Base-by-base conservation (phyloP, 139 green algal genomes). In the Chlorella sp. region DNA sequence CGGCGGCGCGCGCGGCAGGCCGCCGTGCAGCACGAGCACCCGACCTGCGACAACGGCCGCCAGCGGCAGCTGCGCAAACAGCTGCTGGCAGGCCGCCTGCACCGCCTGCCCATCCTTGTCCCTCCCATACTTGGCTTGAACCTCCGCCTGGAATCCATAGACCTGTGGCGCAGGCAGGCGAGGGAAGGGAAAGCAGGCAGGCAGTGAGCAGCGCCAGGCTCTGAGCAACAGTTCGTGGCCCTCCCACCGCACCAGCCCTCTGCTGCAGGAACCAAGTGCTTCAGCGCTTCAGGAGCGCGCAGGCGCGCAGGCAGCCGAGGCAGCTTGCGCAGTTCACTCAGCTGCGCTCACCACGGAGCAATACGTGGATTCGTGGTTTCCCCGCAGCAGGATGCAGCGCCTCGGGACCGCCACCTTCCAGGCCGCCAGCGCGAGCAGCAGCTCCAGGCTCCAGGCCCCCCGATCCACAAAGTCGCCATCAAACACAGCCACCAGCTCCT, bases 381-480 rank as follows among this genome's bases (percentile, higher is more conserved):
- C 91, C 1, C 92, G 83, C 62, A 96, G 77, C 60, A 95, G 64
- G 8, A 81, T 62, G 29, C 93, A 80, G 6, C 62, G 33, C 15
- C 74, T 0, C 2, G 88, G 88, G 23, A 83, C 68, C 1, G 73
- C 74, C 51, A 96, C 64, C 78, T 93, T 91, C 72, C 79, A 90
- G 9, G 79, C 75, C 15, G 80, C 50, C 33, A 99, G 79, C 50
- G 94, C 73, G 11, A 87, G 25, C 21, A 99, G 83, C 14, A 86
- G 82, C 80, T 98, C 95, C n/a, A 98, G 62, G 25, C 95, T 94
- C 95, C 95, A 99, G 19, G 92, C 87, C 8, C 95, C 95, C 2
- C 95, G 77, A 74, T 97, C 93, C 38, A 97, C 91, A 80, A 87
- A 94, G 74, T 71, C 64, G 11, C 64, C 64, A 25, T 71, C 17